Base-by-base conservation (phyloP, 495 filamentous ascomycete genomes). In the Annulohypoxylon nitens region DNA sequence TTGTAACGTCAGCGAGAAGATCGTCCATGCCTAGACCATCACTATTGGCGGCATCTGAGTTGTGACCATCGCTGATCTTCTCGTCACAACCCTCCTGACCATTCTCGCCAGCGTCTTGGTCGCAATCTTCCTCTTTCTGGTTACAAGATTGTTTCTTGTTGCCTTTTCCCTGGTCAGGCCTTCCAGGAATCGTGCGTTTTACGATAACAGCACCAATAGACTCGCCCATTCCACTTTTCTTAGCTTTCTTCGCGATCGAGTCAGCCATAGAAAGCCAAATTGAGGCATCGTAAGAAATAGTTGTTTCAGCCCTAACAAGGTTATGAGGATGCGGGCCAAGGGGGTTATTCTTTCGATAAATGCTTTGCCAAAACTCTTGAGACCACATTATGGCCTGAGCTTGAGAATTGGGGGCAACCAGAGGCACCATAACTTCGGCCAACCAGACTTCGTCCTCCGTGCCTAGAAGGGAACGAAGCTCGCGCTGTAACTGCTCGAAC, bases 271-370 rank as follows among this genome's bases (percentile, higher is more conserved):
- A 82, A 79, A 97, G 88, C 81, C 90, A 95, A 25, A 88, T 71
- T 47, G 85, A 78, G 55, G 85, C 82, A 60, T 88, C 84, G 20
- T 78, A 71, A 9, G 80, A 73, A n/a, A 97, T 88, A 23, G 90
- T 88, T 1, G 88, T 84, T 25, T 87, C 85, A 20, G 80, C 75
- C 71, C 87, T 78, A 16, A 83, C 78, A n/a, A 89, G 86, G 66
- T 87, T 87, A 45, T 86, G 83, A 62, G 91, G 88, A 79, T 94
- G 89, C 70, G 93, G 86, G 55, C 93, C 88, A 77, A 93, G 86
- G 36, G 94, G 89, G 76, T 94, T 94, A 67, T 87, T 91, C 75
- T 90, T 90, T 64, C 94, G 94, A 83, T 97, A 98, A 7, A 93
- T 85, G 4, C 92, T 90, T 0, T 96, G 97, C 96, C 96, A 99